Base-by-base conservation (phyloP, 2,329 filamentous ascomycete genomes). In the Orbilia javanica region DNA sequence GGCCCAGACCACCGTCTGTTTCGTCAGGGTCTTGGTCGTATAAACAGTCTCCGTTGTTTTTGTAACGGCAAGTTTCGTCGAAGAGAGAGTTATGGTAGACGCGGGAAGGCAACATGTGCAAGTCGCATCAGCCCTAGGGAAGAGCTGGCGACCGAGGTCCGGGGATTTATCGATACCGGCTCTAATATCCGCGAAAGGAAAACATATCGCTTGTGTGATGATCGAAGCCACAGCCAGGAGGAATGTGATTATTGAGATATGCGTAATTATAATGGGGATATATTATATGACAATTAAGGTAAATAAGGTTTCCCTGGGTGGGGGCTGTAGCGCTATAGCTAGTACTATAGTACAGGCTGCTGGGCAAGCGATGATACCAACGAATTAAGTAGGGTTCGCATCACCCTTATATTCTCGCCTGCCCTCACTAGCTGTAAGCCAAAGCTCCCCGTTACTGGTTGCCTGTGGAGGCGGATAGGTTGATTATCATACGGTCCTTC, bases 31-130 rank as follows among this genome's bases (percentile, higher is more conserved):
- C 13, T 11, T 46, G 15, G 68, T 72, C 4, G 46, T 64, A 42
- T 72, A 72, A 10, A 72, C 31, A 8, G 68, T 72, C 31, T 72
- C 68, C 7, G 55, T 46, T 15, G 55, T 44, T 36, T 64, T 64
- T 31, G 18, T 27, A 7, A 64, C 15, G 11, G 25, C 13, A 11
- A 64, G 10, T 39, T 71, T 72, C 4, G 68, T 72, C 15, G 57
- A 64, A 6, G 31, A 64, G 3, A 64, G 18, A 6, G 48, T 46
- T 31, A 72, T 72, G 1, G 68, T 72, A 4, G 7, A 42, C 7
- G 68, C 68, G 18, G 68, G 68, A 22, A 3, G 57, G 29, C 68
- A 72, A 25, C 68, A 72, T 36, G 55, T 72, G 31, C 68, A 72
- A 20, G 42, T 4, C 4, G n/a, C n/a, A n/a, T n/a, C 31, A n/a